These are phyloP conservation scores for Cyberlindnera maritima DNA, from an alignment of 805 yeast genomes.

Conservation along the genomic window DNA sequence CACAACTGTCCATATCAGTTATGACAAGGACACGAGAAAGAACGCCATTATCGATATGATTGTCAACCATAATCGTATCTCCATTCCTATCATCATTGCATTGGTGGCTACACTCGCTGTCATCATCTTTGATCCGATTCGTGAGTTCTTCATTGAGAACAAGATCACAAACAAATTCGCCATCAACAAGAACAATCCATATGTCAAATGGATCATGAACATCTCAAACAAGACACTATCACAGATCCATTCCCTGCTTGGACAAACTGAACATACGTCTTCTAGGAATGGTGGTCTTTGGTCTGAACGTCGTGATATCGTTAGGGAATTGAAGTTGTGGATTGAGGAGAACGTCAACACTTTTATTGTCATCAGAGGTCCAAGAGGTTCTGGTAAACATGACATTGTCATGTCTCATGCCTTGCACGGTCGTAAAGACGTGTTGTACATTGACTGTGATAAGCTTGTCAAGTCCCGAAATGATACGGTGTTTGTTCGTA, in stretches of 20 bases:
- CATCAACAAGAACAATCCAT: conserved; percentile 43
- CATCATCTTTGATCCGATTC: conserved; percentile 86
- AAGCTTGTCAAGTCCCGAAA: conserved; percentile 67
- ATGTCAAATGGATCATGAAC: conserved; percentile 36
- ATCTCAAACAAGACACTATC: conserved; percentile 30
- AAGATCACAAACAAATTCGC: conserved; percentile 64
- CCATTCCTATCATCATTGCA: conserved; percentile 79
- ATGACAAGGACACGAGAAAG: conserved; percentile 52
- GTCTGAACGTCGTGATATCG: conserved; percentile 68
- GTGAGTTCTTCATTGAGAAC: conserved; percentile 73
- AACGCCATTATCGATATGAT: conserved; percentile 57
- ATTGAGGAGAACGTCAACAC: conserved; percentile 86
- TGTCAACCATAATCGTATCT: conserved; percentile 73
- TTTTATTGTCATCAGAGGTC: conserved; percentile 87
- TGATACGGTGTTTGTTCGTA: conserved; percentile 64
- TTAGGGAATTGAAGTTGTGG: conserved; percentile 72
- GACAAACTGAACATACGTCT: conserved; percentile 26
- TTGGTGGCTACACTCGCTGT: conserved; percentile 79
- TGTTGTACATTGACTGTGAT: conserved; percentile 78
- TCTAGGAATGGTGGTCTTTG: conserved; percentile 43
- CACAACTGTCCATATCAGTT: conserved; percentile 72
- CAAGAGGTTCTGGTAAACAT: conserved; percentile 92
- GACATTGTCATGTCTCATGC: conserved; percentile 72
- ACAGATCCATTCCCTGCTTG: conserved; percentile 34
- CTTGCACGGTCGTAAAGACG: conserved; percentile 55